Percentiles rank a stretch among this genome's conserved stretches.
Conservation (phyloP, 495 filamentous ascomycete species). For the Achaetomiella virescens region DNA sequence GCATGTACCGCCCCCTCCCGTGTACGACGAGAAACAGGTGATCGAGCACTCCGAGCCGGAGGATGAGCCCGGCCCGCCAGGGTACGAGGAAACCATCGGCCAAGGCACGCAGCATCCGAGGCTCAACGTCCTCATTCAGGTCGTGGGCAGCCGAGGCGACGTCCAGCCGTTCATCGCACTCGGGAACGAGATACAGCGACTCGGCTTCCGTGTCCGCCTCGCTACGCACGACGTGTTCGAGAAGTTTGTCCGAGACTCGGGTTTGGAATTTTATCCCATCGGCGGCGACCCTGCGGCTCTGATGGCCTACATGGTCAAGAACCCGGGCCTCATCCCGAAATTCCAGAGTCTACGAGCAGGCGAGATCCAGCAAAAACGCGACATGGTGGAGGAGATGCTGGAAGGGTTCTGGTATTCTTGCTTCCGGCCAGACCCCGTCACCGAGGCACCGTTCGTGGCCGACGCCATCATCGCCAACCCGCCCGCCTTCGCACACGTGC, state of each 20-base stretch:
- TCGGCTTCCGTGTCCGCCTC: slow-evolving; percentile 61
- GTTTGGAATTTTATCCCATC: slow-evolving; percentile 62
- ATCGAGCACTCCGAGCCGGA: no score
- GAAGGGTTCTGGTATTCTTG: slow-evolving; percentile 55
- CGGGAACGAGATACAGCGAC: slow-evolving; percentile 54
- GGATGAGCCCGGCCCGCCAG: no score
- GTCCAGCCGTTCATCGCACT: slow-evolving; percentile 69
- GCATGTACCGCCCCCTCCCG: background rate
- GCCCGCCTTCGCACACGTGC: slow-evolving; percentile 57
- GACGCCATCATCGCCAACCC: slow-evolving; percentile 65
- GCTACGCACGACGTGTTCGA: slow-evolving; percentile 63
- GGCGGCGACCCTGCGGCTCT: slow-evolving; percentile 65
- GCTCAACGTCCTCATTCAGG: slow-evolving; percentile 72
- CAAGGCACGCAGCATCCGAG: background rate
- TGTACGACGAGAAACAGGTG: no score
- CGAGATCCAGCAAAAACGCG: slow-evolving; percentile 52
- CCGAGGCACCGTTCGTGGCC: slow-evolving; percentile 48
- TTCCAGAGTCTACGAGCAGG: slow-evolving; percentile 57
- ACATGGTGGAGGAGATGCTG: slow-evolving; percentile 56
- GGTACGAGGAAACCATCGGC: background rate
- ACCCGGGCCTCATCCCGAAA: slow-evolving; percentile 62
- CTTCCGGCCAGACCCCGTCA: slow-evolving; percentile 41
- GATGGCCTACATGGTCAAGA: slow-evolving; percentile 79
- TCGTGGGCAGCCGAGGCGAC: slow-evolving; percentile 68
- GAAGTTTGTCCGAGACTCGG: slow-evolving; percentile 57